A percentile compares a stretch with the other conserved stretches of the same genome.
Evolutionary conservation across 306 rosid species (phyloP).

Genomic region (Abrus precatorius): DNA sequence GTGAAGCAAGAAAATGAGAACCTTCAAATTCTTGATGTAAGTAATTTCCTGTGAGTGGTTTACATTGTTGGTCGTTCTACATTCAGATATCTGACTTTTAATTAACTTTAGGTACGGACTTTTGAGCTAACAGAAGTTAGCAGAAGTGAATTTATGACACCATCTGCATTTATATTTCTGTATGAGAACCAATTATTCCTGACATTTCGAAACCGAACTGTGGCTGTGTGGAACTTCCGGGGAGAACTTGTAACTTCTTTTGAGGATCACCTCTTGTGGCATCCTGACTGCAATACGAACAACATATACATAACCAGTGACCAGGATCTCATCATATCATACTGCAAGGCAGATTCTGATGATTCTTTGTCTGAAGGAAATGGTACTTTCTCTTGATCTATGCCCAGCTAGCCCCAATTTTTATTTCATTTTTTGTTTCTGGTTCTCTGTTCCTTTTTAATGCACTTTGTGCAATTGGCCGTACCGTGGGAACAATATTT

Average conservation of each 20-base stretch:
- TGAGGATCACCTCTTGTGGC: constrained; percentile 98
- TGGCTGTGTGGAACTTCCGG: constrained; percentile 98
- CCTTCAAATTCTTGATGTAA: constrained; percentile 95
- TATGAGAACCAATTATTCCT: constrained; percentile 92
- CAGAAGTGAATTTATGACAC: constrained; percentile 91
- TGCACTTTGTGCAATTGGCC: constrained; percentile 7
- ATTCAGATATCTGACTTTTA: constrained; percentile 43
- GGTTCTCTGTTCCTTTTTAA: background rate
- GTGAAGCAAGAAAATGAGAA: constrained; percentile 98
- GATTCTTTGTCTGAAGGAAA: constrained; percentile 86
- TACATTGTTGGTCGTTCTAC: constrained; percentile 14
- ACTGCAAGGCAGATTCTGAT: constrained; percentile 99
- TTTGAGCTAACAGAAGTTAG: constrained; percentile 90
- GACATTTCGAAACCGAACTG: constrained; percentile 88
- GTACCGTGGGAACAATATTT: constrained; percentile 7
- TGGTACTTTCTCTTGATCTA: constrained; percentile 56
- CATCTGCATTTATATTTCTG: constrained; percentile 92
- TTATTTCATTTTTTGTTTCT: background rate
- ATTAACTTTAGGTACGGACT: constrained; percentile 73
- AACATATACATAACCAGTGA: constrained; percentile 94
- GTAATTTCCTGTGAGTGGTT: constrained; percentile 45
- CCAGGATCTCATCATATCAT: constrained; percentile 96
- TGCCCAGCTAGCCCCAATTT: background rate
- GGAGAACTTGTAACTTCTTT: constrained; percentile 97
- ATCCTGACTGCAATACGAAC: constrained; percentile 96